These are phyloP conservation scores for Cladosporium oxysporum DNA, from an alignment of 2,329 filamentous ascomycete genomes.

Conservation along the genomic window DNA sequence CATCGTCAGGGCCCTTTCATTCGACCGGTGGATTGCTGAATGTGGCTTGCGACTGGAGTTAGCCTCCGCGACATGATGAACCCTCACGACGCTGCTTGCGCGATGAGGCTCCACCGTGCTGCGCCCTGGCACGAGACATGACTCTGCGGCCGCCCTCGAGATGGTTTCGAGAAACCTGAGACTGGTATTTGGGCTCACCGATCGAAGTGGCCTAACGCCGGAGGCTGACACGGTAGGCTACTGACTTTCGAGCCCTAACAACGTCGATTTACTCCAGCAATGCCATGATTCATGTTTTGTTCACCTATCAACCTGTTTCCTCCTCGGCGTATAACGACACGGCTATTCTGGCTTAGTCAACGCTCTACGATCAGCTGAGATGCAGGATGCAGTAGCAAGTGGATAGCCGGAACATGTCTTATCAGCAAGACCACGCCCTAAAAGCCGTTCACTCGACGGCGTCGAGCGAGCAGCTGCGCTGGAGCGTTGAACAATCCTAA, in stretches of 20 bases:
- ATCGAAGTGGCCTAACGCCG: neutral
- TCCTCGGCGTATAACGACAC: neutral
- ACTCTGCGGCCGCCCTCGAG: neutral
- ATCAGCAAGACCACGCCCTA: constrained; percentile 15
- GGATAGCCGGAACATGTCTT: constrained; percentile 11
- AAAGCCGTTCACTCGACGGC: constrained; percentile 13
- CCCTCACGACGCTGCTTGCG: constrained; percentile 15
- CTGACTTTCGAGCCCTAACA: neutral
- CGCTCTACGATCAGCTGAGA: neutral
- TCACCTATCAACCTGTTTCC: neutral
- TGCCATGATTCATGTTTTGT: neutral
- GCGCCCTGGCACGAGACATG: constrained; percentile 7
- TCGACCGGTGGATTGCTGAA: constrained; percentile 6
- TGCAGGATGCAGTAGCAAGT: neutral
- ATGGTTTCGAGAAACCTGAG: neutral
- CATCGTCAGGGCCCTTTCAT: neutral
- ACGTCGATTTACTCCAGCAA: neutral
- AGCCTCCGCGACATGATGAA: neutral
- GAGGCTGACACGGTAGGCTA: neutral
- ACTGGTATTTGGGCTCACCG: neutral
- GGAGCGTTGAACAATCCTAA: constrained; percentile 10
- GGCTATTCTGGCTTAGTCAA: neutral
- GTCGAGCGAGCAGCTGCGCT: constrained; percentile 4
- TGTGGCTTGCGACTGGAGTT: constrained; percentile 6
- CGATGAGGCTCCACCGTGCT: constrained; percentile 13